These are phyloP conservation scores for Coemansia sp. DNA, from an alignment of 192 early-diverging fungal genomes.

Conservation along the genomic window DNA sequence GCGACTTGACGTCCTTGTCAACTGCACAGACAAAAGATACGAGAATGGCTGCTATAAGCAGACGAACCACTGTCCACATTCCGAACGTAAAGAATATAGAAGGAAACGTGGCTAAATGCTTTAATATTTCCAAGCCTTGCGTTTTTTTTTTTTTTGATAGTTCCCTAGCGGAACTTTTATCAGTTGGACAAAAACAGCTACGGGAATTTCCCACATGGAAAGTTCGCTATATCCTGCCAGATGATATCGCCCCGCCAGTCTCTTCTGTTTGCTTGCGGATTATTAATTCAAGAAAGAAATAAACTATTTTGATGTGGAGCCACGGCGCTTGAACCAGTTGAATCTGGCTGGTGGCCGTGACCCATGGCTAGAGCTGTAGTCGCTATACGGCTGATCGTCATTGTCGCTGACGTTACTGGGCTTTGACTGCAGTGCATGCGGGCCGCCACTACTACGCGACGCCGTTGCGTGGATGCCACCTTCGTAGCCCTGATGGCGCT, in stretches of 20 bases:
- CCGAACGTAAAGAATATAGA: background rate
- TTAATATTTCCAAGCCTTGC: too few relatives aligned
- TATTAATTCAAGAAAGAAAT: background rate
- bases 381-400: slow-evolving; percentile 15
- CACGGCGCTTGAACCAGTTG: slow-evolving; percentile 56
- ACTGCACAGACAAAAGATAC: background rate
- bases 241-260: too few relatives aligned
- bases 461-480: background rate
- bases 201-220: too few relatives aligned
- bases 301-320: slow-evolving; percentile 45
- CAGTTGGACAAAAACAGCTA: background rate
- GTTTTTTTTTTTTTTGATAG: too few relatives aligned
- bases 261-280: background rate
- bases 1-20: background rate
- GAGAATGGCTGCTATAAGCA: background rate
- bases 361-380: slow-evolving; percentile 5
- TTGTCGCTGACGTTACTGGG: slow-evolving; percentile 39
- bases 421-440: slow-evolving; percentile 24
- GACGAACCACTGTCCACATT: background rate
- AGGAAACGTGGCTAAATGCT: too few relatives aligned
- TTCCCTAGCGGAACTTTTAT: too few relatives aligned
- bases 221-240: too few relatives aligned
- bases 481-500: background rate
- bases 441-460: slow-evolving; percentile 3
- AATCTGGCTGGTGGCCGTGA: slow-evolving; percentile 38